These are phyloP conservation scores for Colletotrichum salicis DNA, from an alignment of 2,329 filamentous ascomycete species.

Conservation along the genomic window DNA sequence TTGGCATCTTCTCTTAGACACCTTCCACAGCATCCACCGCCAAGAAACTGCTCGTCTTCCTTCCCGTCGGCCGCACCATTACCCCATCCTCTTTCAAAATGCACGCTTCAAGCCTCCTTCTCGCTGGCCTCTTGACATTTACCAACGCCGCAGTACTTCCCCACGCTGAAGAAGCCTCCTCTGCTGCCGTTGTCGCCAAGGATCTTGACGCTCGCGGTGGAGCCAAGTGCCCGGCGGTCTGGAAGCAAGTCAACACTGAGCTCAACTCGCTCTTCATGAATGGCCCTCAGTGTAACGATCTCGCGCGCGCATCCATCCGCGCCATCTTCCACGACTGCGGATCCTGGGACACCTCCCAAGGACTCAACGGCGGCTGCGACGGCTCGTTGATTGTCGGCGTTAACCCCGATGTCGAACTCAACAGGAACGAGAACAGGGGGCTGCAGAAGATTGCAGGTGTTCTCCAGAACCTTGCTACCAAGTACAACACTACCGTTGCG, in stretches of 20 bases:
- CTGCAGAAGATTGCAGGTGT: constrained; percentile 53
- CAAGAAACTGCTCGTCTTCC: not conserved
- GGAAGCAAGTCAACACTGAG: constrained; percentile 51
- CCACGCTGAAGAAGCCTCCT: not conserved
- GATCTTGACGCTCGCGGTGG: not conserved
- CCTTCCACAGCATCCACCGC: not conserved
- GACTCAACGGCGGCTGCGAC: constrained; percentile 55
- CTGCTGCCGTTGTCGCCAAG: not conserved
- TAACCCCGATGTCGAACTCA: constrained; percentile 44
- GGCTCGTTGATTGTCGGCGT: constrained; percentile 54
- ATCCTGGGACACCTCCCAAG: constrained; percentile 50
- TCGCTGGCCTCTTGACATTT: constrained; percentile 7
- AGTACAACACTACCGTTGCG: constrained; percentile 57
- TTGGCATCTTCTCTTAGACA: not conserved
- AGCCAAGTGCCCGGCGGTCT: constrained; percentile 39
- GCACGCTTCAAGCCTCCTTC: not conserved
- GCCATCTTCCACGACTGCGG: constrained; percentile 60
- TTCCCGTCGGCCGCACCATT: not conserved
- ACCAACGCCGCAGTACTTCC: not conserved
- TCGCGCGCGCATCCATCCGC: constrained; percentile 56
- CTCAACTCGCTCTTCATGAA: constrained; percentile 48
- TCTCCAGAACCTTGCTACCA: constrained; percentile 50
- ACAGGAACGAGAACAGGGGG: constrained; percentile 56
- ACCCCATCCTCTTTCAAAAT: not conserved
- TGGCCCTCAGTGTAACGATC: constrained; percentile 47